Percentiles rank a stretch among this genome's conserved stretches.
These are phyloP conservation scores for Rhizopus sp. DNA, from an alignment of 371 early-diverging fungal genomes.

Conservation along the genomic window DNA sequence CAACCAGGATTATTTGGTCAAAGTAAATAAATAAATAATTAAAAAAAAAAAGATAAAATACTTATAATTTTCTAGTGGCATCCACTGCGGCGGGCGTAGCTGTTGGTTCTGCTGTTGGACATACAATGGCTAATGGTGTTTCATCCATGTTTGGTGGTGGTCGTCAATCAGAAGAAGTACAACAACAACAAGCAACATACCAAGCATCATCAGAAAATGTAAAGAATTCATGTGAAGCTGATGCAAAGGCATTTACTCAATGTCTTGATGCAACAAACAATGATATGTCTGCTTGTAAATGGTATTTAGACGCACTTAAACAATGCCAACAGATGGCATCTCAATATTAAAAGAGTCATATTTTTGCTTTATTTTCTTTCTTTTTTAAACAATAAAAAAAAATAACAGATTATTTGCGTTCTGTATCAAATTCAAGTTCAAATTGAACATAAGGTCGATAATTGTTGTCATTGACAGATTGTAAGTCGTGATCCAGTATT, in stretches of 20 bases:
- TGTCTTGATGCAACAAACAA: slow-evolving; percentile 83
- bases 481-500: slow-evolving; percentile 78
- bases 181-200: slow-evolving; percentile 29
- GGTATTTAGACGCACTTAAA: slow-evolving; percentile 87
- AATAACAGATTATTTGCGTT: slow-evolving; percentile 34
- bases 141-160: slow-evolving; percentile 73
- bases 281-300: slow-evolving; percentile 80
- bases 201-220: slow-evolving; percentile 33
- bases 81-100: slow-evolving; percentile 93
- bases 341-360: slow-evolving; percentile 21
- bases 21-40: slow-evolving; percentile 31
- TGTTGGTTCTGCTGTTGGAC: slow-evolving; percentile 85
- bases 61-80: slow-evolving; percentile 56
- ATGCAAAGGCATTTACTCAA: slow-evolving; percentile 81
- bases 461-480: slow-evolving; percentile 79
- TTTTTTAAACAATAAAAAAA: background rate
- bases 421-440: slow-evolving; percentile 64
- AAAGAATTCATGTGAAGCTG: slow-evolving; percentile 73
- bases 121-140: slow-evolving; percentile 69
- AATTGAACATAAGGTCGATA: slow-evolving; percentile 91
- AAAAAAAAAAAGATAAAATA: background rate
- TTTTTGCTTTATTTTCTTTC: no score
- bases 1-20: slow-evolving; percentile 80
- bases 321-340: slow-evolving; percentile 76
- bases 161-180: slow-evolving; percentile 24